phyloP scores from a whole-genome alignment of 2,329 filamentous ascomycete genomes.

The Cytospora piceicola region DNA sequence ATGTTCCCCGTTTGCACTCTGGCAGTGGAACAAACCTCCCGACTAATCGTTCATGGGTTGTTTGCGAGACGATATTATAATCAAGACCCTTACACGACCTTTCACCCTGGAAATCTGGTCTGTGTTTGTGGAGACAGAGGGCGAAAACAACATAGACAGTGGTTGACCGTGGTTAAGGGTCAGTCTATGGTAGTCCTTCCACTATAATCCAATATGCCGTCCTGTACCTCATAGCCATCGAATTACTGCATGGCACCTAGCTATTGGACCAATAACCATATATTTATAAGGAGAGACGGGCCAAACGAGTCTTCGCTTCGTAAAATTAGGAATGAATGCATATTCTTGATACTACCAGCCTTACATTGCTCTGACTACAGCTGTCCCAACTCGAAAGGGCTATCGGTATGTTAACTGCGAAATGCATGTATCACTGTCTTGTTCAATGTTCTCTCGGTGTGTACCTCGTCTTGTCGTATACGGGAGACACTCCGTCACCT shows the following conservation, averaged over 20 bases:
- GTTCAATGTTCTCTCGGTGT: not conserved
- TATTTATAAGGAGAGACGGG: not conserved
- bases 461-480: no score
- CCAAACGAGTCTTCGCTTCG: not conserved
- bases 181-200: not conserved
- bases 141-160: not conserved
- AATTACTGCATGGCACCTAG: not conserved
- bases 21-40: not conserved
- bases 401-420: not conserved
- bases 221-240: not conserved
- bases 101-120: not conserved
- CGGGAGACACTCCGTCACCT: no score
- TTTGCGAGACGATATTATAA: not conserved
- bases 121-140: not conserved
- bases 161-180: not conserved
- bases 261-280: not conserved
- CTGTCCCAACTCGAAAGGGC: not conserved
- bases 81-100: not conserved
- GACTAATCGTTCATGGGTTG: not conserved
- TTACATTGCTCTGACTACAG: not conserved
- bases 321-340: not conserved
- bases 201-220: not conserved
- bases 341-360: not conserved
- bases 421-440: not conserved
- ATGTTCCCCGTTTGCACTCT: not conserved